These are phyloP conservation scores for Flaveria trinervia DNA, from an alignment of 129 eudicot species.

Conservation along the genomic window DNA sequence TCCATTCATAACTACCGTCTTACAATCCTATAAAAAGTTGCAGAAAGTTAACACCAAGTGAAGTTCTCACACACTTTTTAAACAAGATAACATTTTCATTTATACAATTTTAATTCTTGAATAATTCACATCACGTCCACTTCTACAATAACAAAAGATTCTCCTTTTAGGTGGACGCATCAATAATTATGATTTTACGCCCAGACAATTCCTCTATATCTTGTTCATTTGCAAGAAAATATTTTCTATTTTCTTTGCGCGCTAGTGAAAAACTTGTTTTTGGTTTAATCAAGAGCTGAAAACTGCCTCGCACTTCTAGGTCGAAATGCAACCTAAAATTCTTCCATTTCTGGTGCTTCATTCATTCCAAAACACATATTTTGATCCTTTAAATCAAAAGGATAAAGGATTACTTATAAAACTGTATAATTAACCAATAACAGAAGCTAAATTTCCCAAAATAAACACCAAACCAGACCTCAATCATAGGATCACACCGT, in stretches of 20 bases:
- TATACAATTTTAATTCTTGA: background rate
- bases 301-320: too few relatives aligned
- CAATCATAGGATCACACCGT: slow-evolving; percentile 65
- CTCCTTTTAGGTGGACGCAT: background rate
- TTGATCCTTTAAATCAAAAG: background rate
- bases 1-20: slow-evolving; percentile 87
- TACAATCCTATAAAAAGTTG: slow-evolving; percentile 63
- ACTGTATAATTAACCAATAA: background rate
- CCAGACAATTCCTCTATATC: too few relatives aligned
- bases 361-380: background rate
- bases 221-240: too few relatives aligned
- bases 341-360: background rate
- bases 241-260: background rate
- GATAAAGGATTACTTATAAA: slow-evolving; percentile 9
- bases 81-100: background rate
- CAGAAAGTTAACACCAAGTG: slow-evolving; percentile 23
- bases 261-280: too few relatives aligned
- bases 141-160: background rate
- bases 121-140: background rate
- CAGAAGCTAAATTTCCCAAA: background rate
- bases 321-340: background rate
- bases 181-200: too few relatives aligned
- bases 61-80: background rate
- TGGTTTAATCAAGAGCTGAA: too few relatives aligned
- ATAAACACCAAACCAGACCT: slow-evolving; percentile 44